Evolutionary conservation across 208 protist species (phyloP), one percentile per base, ranked within the genome.

Genomic region (Balamuthia mandrillaris): DNA sequence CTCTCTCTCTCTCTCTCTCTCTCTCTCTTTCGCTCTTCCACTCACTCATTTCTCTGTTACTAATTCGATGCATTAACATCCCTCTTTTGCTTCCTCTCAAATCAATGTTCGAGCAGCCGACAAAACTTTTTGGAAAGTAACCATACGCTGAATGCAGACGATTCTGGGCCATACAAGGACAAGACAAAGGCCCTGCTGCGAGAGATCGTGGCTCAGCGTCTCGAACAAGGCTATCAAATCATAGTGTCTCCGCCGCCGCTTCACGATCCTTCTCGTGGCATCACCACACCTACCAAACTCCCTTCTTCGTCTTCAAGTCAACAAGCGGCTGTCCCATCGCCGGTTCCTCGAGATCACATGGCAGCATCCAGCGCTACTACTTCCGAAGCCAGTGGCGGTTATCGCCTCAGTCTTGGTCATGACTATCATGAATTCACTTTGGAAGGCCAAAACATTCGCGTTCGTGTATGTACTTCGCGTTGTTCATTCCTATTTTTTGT

Each of bases 191-290:
- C 51, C 0, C 52, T 91, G 7, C 42, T 92, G 33, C 68, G 82
- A 12, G 91, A 92, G 63, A 39, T 93, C 21, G 86, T 94, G 3
- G 88, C 87, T 1, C 91, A 94, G 70, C 87, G 91, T 27, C 77
- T 92, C 0, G 90, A 79, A 0, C 90, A 91, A 60, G 88, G 86
- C 39, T 92, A 90, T 81, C 90, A 92, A 63, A 35, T 91, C 12
- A 54, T 92, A 1, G 68, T 90, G 54, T 31, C 72, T 10, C 78
- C 78, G 21, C 58, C 49, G 37, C 66, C 66, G 1, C 37, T 27
- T 24, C 49, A 77, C 14, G 66, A 77, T 33, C 24, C 18, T 24
- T 66, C 31, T 66, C 63, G 29, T 6, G 18, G 39, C 7, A 70
- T 6, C 24, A 4, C 24, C 9, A 35, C 61, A 10, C 24, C 12